Evolutionary conservation across 1,139 yeast genomes (phyloP), one percentile per base, ranked within the genome.

Genomic region (Candida sanyaensis): DNA sequence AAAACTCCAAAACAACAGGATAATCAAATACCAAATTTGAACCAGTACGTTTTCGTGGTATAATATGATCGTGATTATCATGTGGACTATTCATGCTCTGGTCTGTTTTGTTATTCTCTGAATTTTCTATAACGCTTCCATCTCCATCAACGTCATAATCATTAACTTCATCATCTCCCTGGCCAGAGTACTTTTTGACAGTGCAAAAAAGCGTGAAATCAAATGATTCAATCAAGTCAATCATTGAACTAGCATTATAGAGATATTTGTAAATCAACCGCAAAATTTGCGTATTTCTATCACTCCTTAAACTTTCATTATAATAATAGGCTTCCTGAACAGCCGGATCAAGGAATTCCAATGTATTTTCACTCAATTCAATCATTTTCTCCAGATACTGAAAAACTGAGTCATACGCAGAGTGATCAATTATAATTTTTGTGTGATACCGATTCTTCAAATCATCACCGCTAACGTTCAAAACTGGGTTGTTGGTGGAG

Each of bases 1-100:
- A 80, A 61, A 88, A 89, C 46, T 89, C 96, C 33, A 84, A 74
- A 9, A 90, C 77, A 17, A 86, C 73, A 1, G 89, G 86, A 56
- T 84, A 78, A 45, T 82, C 82, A 55, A 79, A 72, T 4, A 78
- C 68, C 30, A 80, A 63, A 43, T 64, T 68, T 33, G 65, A 55
- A 7, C 50, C 42, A 10, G 54, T 46, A 24, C 32, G 28, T 13
- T 40, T 33, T 9, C 29, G 27, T 6, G 23, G 33, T 7, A 31
- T 38, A n/a, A 28, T 4, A 27, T 28, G 31, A 11, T 12, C 23
- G 5, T 41, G 37, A 6, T 17, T 24, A 29, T 40, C 29, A 31
- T 36, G 28, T 1, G 29, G 29, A 24, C 8, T 13, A 4, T 12
- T n/a, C 7, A 4, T 36, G 17, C n/a, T 24, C 36, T 5, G 6